Evolutionary conservation across 805 yeast species (phyloP), one percentile per base, ranked within the genome.

Genomic region (Ogataea methanolica): DNA sequence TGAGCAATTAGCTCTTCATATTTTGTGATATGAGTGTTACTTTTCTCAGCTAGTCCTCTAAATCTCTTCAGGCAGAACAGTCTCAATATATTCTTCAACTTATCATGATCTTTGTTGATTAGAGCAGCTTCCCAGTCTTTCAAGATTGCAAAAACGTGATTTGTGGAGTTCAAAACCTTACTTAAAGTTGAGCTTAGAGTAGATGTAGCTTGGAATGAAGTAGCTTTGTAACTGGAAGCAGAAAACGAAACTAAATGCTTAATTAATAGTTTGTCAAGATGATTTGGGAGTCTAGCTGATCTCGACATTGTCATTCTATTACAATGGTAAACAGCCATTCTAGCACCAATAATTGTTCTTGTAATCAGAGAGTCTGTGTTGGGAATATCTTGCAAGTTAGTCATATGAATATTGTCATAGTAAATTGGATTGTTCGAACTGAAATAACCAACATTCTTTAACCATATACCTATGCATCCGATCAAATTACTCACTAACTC

Each of bases 241-340:
- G 91, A 73, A 21, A 86, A 62, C 12, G 68, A 63, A 14, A 86
- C 79, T 8, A 91, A 70, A 61, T 89, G 95, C 42, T 71, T 73
- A 36, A 94, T 63, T 36, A 94, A 65, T 2, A 70, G 45, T 46
- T 72, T 76, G 52, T 90, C 97, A 9, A 84, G 60, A 7, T 74
- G 76, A 0, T 88, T 78, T 57, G 88, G 87, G 6, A 82, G 69
- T 51, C 96, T 74, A 4, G 86, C 81, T 0, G 92, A 85, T 0
- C 89, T 77, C 56, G 83, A 88, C 35, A 87, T 72, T 1, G 80
- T 70, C 23, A 85, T 78, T 55, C 98, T 77, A 54, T 85, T 82
- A 62, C 80, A 79, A 54, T 91, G 97, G 52, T 81, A 85, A 15
- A 82, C 69, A 46, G 82, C 85, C 14, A 89, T 72, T 46, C 96